Evolutionary conservation across 2,329 filamentous ascomycete genomes (phyloP).

Genomic region (Chaetomium sp.): DNA sequence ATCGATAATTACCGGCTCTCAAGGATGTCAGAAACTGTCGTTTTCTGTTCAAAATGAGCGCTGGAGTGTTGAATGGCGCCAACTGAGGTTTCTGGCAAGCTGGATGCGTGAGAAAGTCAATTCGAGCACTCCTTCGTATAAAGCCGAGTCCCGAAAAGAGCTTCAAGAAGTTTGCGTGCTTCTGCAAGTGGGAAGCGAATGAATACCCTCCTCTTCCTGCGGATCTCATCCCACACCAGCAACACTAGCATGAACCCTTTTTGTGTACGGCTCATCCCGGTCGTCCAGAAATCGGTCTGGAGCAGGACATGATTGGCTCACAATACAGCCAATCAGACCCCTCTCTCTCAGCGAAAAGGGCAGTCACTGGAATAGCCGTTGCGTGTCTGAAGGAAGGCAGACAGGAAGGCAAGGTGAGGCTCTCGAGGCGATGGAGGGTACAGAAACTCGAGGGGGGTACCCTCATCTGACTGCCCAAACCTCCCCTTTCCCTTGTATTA

Average conservation of each 20-base stretch:
- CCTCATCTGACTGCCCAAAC: slow-evolving; percentile 21
- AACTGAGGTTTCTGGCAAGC: neutral
- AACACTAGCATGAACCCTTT: slow-evolving; percentile 8
- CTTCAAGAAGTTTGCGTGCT: neutral
- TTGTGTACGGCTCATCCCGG: slow-evolving; percentile 5
- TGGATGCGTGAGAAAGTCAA: slow-evolving; percentile 7
- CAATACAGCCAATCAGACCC: slow-evolving; percentile 26
- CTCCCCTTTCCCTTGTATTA: slow-evolving; percentile 22
- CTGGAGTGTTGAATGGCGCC: neutral
- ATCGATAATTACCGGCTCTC: neutral
- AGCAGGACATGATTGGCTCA: slow-evolving; percentile 21
- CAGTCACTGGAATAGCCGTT: slow-evolving; percentile 6
- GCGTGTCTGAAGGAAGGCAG: slow-evolving; percentile 16
- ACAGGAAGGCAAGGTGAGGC: slow-evolving; percentile 15
- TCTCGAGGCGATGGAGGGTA: slow-evolving; percentile 19
- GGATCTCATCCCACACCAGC: neutral
- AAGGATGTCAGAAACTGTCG: neutral
- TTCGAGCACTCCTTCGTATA: neutral
- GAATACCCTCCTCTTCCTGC: neutral
- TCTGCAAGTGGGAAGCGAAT: neutral
- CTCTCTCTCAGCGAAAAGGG: slow-evolving; percentile 22
- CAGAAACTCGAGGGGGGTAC: slow-evolving; percentile 25
- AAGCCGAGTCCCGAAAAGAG: neutral
- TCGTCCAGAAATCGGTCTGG: slow-evolving; percentile 17
- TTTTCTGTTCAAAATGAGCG: too few relatives aligned